Evolutionary conservation across 371 early-diverging fungal species (phyloP).

Genomic region (Haplosporangium sp.): DNA sequence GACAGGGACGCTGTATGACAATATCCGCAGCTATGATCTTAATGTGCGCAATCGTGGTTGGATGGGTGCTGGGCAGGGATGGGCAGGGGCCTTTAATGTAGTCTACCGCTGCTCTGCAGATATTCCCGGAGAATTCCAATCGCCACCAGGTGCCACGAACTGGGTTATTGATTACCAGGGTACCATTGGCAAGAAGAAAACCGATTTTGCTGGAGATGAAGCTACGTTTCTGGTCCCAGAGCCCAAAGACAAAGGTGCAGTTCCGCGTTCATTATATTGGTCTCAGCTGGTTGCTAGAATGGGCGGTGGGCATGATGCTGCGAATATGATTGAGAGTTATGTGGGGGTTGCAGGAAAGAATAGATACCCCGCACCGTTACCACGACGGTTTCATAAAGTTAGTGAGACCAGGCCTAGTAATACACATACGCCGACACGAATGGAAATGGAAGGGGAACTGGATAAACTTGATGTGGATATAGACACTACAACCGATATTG

Average conservation of each 20-base stretch:
- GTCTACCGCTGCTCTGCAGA: conserved; percentile 27
- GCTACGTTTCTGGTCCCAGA: conserved; percentile 33
- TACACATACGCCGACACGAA: neutral
- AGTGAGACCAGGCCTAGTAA: conserved; percentile 4
- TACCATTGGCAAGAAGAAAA: neutral
- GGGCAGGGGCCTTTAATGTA: conserved; percentile 50
- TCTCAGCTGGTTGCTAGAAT: conserved; percentile 36
- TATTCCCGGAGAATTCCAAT: conserved; percentile 21
- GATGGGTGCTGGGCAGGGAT: conserved; percentile 50
- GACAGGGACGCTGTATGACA: conserved; percentile 37
- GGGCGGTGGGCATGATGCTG: conserved; percentile 3
- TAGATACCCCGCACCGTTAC: conserved; percentile 4
- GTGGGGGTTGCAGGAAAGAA: conserved; percentile 36
- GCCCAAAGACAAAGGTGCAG: neutral
- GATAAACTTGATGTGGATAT: neutral
- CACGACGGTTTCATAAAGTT: neutral
- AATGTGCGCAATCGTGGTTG: conserved; percentile 46
- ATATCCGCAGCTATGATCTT: conserved; percentile 22
- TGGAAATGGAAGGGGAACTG: neutral
- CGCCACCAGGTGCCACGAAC: conserved; percentile 44
- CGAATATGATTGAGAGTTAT: neutral
- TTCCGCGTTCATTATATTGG: conserved; percentile 40
- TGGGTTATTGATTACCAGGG: conserved; percentile 30
- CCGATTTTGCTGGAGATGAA: conserved; percentile 30
- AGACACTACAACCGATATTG: neutral